phyloP scores from a whole-genome alignment of 2,329 filamentous ascomycete genomes.

The Boeremia exigua region DNA sequence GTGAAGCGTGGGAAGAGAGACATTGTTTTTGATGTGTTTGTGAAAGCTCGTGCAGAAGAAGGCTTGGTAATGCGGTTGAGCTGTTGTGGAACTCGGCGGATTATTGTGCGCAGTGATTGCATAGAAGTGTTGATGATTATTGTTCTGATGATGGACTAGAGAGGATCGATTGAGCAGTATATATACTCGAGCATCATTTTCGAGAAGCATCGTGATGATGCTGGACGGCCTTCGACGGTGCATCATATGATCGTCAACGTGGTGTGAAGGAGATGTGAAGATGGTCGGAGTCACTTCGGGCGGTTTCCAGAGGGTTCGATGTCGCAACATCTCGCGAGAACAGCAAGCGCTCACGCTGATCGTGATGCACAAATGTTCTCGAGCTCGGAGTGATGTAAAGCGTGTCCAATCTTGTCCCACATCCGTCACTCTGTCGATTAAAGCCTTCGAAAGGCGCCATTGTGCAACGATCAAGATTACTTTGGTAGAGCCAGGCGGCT shows the following conservation, averaged over 20 bases:
- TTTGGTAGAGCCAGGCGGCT: background rate
- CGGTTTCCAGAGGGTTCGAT: slow-evolving; percentile 29
- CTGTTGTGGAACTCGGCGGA: slow-evolving; percentile 40
- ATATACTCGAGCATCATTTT: slow-evolving; percentile 37
- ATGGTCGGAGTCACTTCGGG: slow-evolving; percentile 33
- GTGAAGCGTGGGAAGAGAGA: slow-evolving; percentile 52
- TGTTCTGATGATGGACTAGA: slow-evolving; percentile 35
- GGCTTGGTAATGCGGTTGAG: slow-evolving; percentile 41
- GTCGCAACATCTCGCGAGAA: slow-evolving; percentile 13
- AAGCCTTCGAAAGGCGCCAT: background rate
- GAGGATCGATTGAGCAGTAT: slow-evolving; percentile 20
- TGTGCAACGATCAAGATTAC: slow-evolving; percentile 1
- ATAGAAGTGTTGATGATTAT: slow-evolving; percentile 36
- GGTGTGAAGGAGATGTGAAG: slow-evolving; percentile 20
- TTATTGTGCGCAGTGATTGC: slow-evolving; percentile 46
- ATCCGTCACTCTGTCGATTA: no score
- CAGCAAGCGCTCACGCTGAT: background rate
- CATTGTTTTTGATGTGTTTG: slow-evolving; percentile 42
- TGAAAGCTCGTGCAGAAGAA: slow-evolving; percentile 25
- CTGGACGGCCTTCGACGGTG: slow-evolving; percentile 1
- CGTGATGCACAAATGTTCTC: background rate
- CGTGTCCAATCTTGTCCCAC: slow-evolving; percentile 1
- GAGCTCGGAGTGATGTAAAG: background rate
- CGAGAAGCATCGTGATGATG: slow-evolving; percentile 34
- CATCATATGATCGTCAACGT: slow-evolving; percentile 15